Evolutionary conservation across 768 basidiomycete species (phyloP).

Genomic region (Antrodiella citrinella): DNA sequence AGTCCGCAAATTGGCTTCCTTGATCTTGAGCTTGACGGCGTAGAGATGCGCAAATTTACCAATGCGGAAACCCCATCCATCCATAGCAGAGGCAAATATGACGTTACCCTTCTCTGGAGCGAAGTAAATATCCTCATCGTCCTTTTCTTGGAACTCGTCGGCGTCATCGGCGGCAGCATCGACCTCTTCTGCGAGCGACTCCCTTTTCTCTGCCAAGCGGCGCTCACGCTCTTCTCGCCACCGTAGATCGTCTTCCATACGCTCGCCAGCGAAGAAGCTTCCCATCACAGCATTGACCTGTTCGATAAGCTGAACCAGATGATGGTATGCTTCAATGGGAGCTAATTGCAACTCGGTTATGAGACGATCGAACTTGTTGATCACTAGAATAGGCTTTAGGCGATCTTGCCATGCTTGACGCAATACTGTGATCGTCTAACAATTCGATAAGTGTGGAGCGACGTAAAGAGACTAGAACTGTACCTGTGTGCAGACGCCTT

Average conservation of each 20-base stretch:
- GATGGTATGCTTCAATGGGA: constrained; percentile 89
- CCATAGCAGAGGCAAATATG: constrained; percentile 90
- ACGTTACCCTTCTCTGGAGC: constrained; percentile 95
- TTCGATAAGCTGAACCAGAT: constrained; percentile 87
- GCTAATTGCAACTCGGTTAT: constrained; percentile 89
- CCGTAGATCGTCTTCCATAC: constrained; percentile 93
- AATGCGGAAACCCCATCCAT: constrained; percentile 96
- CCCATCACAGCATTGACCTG: constrained; percentile 99
- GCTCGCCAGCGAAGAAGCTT: constrained; percentile 85
- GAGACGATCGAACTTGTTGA: constrained; percentile 94
- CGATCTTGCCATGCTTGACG: constrained; percentile 91
- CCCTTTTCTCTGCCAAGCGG: constrained; percentile 69
- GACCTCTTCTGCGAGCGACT: constrained; percentile 55
- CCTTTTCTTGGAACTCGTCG: constrained; percentile 84
- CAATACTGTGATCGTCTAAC: constrained; percentile 88
- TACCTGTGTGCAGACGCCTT: constrained; percentile 97
- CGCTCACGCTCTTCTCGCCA: constrained; percentile 92
- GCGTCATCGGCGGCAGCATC: constrained; percentile 38
- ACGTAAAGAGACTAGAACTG: constrained; percentile 42
- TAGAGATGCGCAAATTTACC: constrained; percentile 92
- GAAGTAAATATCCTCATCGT: constrained; percentile 97
- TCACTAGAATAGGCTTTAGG: constrained; percentile 84
- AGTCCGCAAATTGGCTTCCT: constrained; percentile 74
- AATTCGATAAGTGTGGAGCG: background rate
- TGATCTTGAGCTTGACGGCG: constrained; percentile 82